Evolutionary conservation across 139 green algal genomes (phyloP).

Genomic region (Tetraselmis striata): DNA sequence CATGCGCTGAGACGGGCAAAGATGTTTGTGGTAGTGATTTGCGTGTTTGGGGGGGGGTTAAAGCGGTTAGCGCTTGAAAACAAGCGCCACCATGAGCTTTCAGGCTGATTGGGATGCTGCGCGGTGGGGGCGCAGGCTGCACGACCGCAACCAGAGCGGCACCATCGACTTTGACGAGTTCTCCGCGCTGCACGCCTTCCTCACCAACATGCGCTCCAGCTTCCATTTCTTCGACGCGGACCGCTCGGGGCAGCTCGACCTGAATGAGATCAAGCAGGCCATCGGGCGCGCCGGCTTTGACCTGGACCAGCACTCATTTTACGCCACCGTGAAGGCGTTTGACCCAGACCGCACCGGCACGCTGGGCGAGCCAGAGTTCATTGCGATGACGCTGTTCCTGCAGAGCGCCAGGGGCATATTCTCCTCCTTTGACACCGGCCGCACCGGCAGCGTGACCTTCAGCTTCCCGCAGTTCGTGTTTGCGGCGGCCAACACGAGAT

Average conservation of each 20-base stretch:
- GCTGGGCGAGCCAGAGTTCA: slow-evolving; percentile 49
- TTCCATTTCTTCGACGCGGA: slow-evolving; percentile 37
- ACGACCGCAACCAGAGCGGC: slow-evolving; percentile 23
- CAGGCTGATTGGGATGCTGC: too few relatives aligned
- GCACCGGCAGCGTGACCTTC: slow-evolving; percentile 30
- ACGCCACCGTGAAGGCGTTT: slow-evolving; percentile 34
- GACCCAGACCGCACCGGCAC: slow-evolving; percentile 23
- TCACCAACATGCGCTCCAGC: slow-evolving; percentile 38
- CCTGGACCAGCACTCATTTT: slow-evolving; percentile 24
- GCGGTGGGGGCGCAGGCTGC: slow-evolving; percentile 32
- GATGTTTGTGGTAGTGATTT: too few relatives aligned
- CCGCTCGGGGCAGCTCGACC: not conserved
- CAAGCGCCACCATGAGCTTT: too few relatives aligned
- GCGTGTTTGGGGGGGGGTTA: too few relatives aligned
- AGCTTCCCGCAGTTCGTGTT: slow-evolving; percentile 55
- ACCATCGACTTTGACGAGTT: slow-evolving; percentile 33
- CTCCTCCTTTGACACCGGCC: slow-evolving; percentile 41
- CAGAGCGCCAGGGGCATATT: slow-evolving; percentile 45
- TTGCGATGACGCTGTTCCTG: slow-evolving; percentile 60
- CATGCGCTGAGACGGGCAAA: too few relatives aligned
- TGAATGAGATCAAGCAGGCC: not conserved
- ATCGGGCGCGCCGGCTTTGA: slow-evolving; percentile 21
- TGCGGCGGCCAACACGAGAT: slow-evolving; percentile 22
- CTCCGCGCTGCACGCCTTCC: slow-evolving; percentile 41
- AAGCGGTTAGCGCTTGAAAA: too few relatives aligned